phyloP scores from a whole-genome alignment of 2,329 filamentous ascomycete species.

The Arthrobotrys conoides region DNA sequence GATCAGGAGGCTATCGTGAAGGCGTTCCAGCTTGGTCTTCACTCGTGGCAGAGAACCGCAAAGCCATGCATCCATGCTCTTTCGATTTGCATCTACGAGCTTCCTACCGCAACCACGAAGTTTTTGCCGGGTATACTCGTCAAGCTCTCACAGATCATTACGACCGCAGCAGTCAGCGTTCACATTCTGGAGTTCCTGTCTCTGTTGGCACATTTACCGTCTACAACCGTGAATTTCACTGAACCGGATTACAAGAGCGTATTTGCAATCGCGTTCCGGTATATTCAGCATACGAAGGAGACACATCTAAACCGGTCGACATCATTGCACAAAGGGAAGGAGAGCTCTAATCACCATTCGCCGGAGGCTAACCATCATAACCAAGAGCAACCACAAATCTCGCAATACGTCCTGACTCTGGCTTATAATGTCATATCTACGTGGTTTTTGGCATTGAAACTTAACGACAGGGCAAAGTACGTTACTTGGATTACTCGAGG shows the following conservation, averaged over 20 bases:
- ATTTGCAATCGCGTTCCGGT: constrained; percentile 94
- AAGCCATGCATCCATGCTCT: constrained; percentile 95
- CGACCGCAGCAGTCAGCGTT: constrained; percentile 88
- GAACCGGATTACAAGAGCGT: constrained; percentile 94
- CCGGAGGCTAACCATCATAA: constrained; percentile 31
- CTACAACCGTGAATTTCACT: constrained; percentile 88
- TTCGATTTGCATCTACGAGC: constrained; percentile 93
- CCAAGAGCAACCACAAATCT: constrained; percentile 73
- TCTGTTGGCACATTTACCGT: constrained; percentile 84
- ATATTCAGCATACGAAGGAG: constrained; percentile 79
- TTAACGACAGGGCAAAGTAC: constrained; percentile 84
- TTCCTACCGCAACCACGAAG: constrained; percentile 88
- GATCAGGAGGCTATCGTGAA: constrained; percentile 92
- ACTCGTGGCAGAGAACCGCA: constrained; percentile 85
- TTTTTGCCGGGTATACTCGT: constrained; percentile 87
- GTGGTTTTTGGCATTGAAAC: constrained; percentile 92
- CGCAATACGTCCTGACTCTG: constrained; percentile 92
- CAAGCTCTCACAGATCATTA: constrained; percentile 96
- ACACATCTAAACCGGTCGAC: constrained; percentile 66
- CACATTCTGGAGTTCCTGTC: constrained; percentile 98
- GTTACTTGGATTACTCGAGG: constrained; percentile 92
- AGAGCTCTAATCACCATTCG: constrained; percentile 18
- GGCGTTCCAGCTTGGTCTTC: constrained; percentile 87
- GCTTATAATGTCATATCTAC: constrained; percentile 97
- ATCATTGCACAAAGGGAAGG: constrained; percentile 51